These are phyloP conservation scores for Leucaena leucocephala DNA, from an alignment of 306 rosid genomes.

Conservation along the genomic window DNA sequence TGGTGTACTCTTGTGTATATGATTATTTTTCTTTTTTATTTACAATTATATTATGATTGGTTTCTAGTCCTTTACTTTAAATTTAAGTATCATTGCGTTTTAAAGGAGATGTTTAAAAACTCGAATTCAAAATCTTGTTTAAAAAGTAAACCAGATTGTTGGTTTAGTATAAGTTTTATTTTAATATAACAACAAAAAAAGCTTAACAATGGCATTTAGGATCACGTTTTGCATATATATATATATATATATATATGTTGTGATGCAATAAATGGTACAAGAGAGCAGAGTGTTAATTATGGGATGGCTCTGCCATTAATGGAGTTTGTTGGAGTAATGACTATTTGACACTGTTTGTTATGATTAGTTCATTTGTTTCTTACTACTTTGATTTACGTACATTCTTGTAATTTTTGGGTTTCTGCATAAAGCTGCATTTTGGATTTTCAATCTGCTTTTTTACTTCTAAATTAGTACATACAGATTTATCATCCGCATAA, in stretches of 20 bases:
- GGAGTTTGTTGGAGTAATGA: conserved; percentile 16
- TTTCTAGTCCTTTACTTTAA: background rate
- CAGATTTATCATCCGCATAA: background rate
- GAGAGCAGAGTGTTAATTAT: background rate
- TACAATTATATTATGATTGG: background rate
- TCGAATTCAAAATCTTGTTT: background rate
- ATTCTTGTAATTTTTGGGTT: background rate
- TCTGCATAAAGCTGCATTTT: background rate
- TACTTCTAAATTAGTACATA: too few species aligned
- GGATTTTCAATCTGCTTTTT: background rate
- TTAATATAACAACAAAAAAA: background rate
- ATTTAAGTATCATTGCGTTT: background rate
- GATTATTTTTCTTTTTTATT: background rate
- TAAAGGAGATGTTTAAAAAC: background rate
- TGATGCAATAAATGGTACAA: conserved; percentile 10
- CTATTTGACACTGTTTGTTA: conserved; percentile 7
- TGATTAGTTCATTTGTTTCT: background rate
- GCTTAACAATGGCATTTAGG: background rate
- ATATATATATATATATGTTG: too few species aligned
- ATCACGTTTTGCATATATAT: background rate
- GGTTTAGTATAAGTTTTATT: background rate
- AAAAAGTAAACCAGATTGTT: background rate
- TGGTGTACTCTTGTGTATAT: conserved; percentile 27
- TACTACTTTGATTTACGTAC: conserved; percentile 4
- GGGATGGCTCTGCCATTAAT: background rate